Percentiles rank a stretch among this genome's conserved stretches.
Conservation (phyloP, 495 filamentous ascomycete genomes). For the Penicillium lagena region DNA sequence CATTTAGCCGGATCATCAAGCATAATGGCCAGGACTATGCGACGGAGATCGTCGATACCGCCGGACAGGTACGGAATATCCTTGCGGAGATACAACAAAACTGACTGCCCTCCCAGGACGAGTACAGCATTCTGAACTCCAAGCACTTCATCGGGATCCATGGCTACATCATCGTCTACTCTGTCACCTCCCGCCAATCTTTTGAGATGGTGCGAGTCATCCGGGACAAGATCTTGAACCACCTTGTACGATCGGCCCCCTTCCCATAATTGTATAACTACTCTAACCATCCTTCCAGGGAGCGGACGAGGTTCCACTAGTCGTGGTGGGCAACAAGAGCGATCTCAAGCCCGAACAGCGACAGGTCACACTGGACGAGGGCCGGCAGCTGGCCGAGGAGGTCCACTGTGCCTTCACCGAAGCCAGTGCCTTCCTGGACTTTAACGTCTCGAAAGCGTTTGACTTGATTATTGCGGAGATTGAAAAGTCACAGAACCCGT, state of each 20-base stretch:
- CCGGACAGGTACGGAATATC: constrained; percentile 69
- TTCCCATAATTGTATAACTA: neutral
- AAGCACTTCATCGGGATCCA: constrained; percentile 99
- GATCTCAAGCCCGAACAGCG: constrained; percentile 90
- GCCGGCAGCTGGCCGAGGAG: constrained; percentile 71
- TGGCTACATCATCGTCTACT: constrained; percentile 98
- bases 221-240: constrained; percentile 94
- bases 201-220: constrained; percentile 97
- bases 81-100: constrained; percentile 4
- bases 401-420: constrained; percentile 93
- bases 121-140: constrained; percentile 95
- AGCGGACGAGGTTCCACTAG: constrained; percentile 83
- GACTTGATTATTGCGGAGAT: constrained; percentile 92
- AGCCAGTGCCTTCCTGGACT: constrained; percentile 86
- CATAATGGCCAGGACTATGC: constrained; percentile 88
- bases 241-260: constrained; percentile 56
- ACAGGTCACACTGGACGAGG: constrained; percentile 81
- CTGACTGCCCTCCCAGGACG: constrained; percentile 57
- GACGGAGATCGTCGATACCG: constrained; percentile 97
- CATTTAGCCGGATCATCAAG: constrained; percentile 90
- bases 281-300: constrained; percentile 49
- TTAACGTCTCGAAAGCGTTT: constrained; percentile 89
- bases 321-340: constrained; percentile 94
- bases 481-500: constrained; percentile 90
- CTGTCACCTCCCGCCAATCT: constrained; percentile 82